A percentile compares a stretch with the other conserved stretches of the same genome.
Conservation (phyloP, 2,329 filamentous ascomycete genomes). For the Simplicillium aogashimaense region DNA sequence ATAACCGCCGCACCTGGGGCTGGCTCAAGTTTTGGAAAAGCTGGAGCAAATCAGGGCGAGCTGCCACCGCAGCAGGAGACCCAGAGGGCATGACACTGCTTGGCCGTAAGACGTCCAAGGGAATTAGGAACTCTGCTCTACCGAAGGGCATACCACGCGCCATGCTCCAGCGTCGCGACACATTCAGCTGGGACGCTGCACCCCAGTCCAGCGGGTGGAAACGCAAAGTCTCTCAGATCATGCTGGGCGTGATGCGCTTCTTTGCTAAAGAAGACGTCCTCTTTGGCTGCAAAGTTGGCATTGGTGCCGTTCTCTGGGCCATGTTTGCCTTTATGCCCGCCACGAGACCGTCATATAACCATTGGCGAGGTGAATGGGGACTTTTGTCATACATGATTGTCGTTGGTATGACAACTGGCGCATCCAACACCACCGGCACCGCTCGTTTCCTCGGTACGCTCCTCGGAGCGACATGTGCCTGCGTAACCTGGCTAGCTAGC, state of each 20-base stretch:
- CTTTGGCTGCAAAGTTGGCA: constrained; percentile 88
- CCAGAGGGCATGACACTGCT: constrained; percentile 32
- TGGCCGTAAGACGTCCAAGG: constrained; percentile 27
- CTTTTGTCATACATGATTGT: constrained; percentile 96
- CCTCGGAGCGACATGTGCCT: constrained; percentile 63
- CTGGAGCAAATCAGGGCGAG: constrained; percentile 6
- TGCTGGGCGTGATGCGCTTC: constrained; percentile 35
- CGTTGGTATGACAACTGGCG: constrained; percentile 93
- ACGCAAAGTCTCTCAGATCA: constrained; percentile 32
- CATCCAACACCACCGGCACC: constrained; percentile 82
- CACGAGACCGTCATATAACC: constrained; percentile 70
- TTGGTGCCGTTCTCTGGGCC: constrained; percentile 81
- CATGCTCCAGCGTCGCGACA: constrained; percentile 42
- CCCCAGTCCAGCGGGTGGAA: constrained; percentile 33
- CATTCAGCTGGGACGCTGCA: constrained; percentile 46
- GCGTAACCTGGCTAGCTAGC: constrained; percentile 66
- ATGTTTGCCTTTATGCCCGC: constrained; percentile 75
- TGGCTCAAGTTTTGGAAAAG: constrained; percentile 74
- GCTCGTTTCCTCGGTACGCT: constrained; percentile 75
- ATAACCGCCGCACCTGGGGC: constrained; percentile 59
- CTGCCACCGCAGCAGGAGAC: constrained; percentile 17
- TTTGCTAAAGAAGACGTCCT: constrained; percentile 47
- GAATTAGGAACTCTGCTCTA: constrained; percentile 42
- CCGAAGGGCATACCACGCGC: constrained; percentile 45
- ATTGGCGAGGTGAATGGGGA: constrained; percentile 95